Base-by-base conservation (phyloP, 306 rosid genomes). In the Hylodesmum podocarpum region DNA sequence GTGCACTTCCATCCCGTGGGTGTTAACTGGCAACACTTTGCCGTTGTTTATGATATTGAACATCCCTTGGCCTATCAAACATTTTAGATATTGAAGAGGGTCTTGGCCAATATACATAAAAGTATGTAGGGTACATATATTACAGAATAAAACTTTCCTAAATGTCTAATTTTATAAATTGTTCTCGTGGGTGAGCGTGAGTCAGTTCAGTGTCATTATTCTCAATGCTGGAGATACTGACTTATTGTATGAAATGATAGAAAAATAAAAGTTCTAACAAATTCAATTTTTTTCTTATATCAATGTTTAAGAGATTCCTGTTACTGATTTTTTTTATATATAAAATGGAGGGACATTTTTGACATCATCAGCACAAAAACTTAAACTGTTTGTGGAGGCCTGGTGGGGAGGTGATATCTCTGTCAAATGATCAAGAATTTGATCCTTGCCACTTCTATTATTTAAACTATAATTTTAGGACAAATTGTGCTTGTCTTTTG, bases 91-190 rank as follows among this genome's bases (percentile, higher is more conserved):
- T 57, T 25, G 37, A 25, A 57, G 39, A 57, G 16, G 8, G 64
- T 12, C 31, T 22, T 54, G 63, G 63, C 13, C 36, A 55, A 25
- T 27, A 3, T 57, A 55, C 33, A 13, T 13, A 13, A 24, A 19
- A 27, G 37, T 28, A 15, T 53, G 37, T 12, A 57, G 37, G 36
- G 65, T 57, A 57, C 10, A 57, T 57, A 14, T 57, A 57, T 57
- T 57, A 55, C 16, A 13, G 8, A 25, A 27, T 29, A 15, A 59
- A 28, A 28, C 0, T 59, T 53, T 66, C 44, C 13, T 14, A 22
- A 22, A n/a, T 58, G 65, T 65, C 41, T 77, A 18, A 21, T 59
- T 69, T 33, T 13, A 77, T 39, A 70, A 24, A 11, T 58, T 57
- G 33, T 34, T 78, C 43, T 58, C 34, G n/a, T 46, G 33, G 43